phyloP scores from a whole-genome alignment of 1,284 basidiomycete species.

The Trametes sp. region DNA sequence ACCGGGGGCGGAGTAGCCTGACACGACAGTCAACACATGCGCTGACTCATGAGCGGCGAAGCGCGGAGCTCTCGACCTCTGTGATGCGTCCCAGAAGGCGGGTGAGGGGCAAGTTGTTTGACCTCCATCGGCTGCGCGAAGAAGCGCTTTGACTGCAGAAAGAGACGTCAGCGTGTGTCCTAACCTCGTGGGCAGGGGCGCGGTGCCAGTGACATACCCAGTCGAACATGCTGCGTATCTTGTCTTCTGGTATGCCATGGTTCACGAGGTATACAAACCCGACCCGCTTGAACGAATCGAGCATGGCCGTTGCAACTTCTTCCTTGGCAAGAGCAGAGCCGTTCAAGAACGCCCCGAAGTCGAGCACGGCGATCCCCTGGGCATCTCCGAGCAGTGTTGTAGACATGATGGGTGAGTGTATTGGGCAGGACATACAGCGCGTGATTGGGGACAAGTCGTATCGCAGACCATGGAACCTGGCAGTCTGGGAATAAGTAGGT shows the following conservation, averaged over 20 bases:
- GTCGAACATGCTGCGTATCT: constrained; percentile 59
- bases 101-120: constrained; percentile 66
- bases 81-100: constrained; percentile 58
- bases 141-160: constrained; percentile 54
- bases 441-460: neutral
- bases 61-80: too few relatives aligned
- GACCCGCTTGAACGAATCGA: constrained; percentile 44
- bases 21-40: neutral
- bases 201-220: constrained; percentile 51
- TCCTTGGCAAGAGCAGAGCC: constrained; percentile 40
- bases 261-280: constrained; percentile 54
- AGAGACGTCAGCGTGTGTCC: neutral
- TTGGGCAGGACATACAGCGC: too few relatives aligned
- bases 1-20: constrained; percentile 58
- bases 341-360: constrained; percentile 42
- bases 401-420: neutral
- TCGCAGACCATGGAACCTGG: neutral
- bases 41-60: neutral
- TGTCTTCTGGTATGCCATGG: constrained; percentile 49
- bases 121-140: constrained; percentile 57
- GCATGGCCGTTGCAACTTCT: constrained; percentile 41
- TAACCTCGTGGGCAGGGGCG: too few relatives aligned
- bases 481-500: neutral
- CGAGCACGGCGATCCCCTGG: constrained; percentile 38
- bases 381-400: constrained; percentile 29